Conservation (phyloP, 441 rosid species). For the Eutrema salsugineum region DNA sequence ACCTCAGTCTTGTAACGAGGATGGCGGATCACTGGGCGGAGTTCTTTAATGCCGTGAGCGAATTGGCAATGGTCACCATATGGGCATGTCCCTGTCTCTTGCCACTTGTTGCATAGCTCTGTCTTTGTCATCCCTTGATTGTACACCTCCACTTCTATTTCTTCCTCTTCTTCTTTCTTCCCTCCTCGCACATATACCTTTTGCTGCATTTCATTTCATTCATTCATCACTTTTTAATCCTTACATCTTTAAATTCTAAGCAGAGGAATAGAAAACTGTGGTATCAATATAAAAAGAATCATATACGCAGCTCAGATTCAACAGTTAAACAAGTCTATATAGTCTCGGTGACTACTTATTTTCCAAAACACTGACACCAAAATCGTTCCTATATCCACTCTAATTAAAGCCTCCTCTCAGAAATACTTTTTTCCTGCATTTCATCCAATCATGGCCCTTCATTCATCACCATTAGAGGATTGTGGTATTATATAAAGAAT, state of each 20-base stretch:
- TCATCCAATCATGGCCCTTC: neutral
- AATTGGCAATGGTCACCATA: slow-evolving; percentile 67
- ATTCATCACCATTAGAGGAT: neutral
- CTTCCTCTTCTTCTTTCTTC: slow-evolving; percentile 46
- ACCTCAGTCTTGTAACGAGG: slow-evolving; percentile 76
- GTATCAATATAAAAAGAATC: neutral
- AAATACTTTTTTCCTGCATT: neutral
- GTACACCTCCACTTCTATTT: slow-evolving; percentile 51
- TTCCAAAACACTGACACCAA: neutral
- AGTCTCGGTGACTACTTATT: neutral
- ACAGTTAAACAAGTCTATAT: neutral
- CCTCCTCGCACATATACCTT: slow-evolving; percentile 37
- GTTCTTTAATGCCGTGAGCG: slow-evolving; percentile 77
- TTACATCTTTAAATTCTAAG: neutral
- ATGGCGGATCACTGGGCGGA: slow-evolving; percentile 75
- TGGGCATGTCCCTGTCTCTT: slow-evolving; percentile 75
- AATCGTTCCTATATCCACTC: neutral
- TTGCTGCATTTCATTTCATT: slow-evolving; percentile 27
- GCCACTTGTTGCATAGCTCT: slow-evolving; percentile 92
- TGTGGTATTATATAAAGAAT: neutral
- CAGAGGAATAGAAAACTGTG: neutral
- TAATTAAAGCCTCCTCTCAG: neutral
- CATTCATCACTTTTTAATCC: neutral
- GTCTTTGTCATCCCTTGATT: slow-evolving; percentile 79
- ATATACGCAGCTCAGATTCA: neutral